A percentile compares a stretch with the other conserved stretches of the same genome.
These are phyloP conservation scores for Cystobasidium tubakii DNA, from an alignment of 768 basidiomycete species.

Conservation along the genomic window DNA sequence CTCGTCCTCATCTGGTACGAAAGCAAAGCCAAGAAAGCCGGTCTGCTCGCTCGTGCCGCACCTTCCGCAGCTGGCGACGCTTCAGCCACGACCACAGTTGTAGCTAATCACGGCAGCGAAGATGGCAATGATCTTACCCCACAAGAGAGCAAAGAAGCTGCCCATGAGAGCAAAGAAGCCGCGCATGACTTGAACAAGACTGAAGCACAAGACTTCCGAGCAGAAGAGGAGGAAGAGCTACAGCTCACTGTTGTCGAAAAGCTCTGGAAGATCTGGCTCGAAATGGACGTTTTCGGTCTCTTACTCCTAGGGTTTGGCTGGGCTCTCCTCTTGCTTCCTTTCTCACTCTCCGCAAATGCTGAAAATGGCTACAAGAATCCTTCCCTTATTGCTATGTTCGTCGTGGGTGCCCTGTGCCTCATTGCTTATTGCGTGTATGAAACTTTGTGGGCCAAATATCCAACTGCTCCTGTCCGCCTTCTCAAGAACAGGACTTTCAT, in stretches of 20 bases:
- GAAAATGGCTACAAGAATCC: conserved; percentile 47
- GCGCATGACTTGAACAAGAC: background rate
- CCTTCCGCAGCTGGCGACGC: background rate
- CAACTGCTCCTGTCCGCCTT: conserved; percentile 38
- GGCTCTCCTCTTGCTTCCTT: conserved; percentile 42
- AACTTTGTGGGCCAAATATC: conserved; percentile 34
- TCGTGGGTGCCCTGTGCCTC: conserved; percentile 44
- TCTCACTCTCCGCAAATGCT: conserved; percentile 47
- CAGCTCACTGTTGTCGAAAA: background rate
- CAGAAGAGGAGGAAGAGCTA: background rate
- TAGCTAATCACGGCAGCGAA: background rate
- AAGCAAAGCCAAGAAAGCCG: background rate
- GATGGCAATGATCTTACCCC: background rate
- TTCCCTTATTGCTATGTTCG: conserved; percentile 48
- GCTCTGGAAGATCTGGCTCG: background rate
- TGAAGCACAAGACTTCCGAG: background rate
- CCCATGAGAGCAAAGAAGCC: conserved; percentile 1
- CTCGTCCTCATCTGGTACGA: conserved; percentile 10
- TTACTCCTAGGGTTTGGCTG: conserved; percentile 40
- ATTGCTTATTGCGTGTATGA: conserved; percentile 39
- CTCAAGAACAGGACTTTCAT: conserved; percentile 39
- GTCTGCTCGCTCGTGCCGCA: background rate
- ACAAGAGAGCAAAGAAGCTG: background rate
- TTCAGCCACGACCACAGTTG: background rate
- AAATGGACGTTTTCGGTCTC: conserved; percentile 39